A percentile compares a stretch with the other conserved stretches of the same genome.
Evolutionary conservation across 2,329 filamentous ascomycete species (phyloP).

Genomic region (Colletotrichum sp.): DNA sequence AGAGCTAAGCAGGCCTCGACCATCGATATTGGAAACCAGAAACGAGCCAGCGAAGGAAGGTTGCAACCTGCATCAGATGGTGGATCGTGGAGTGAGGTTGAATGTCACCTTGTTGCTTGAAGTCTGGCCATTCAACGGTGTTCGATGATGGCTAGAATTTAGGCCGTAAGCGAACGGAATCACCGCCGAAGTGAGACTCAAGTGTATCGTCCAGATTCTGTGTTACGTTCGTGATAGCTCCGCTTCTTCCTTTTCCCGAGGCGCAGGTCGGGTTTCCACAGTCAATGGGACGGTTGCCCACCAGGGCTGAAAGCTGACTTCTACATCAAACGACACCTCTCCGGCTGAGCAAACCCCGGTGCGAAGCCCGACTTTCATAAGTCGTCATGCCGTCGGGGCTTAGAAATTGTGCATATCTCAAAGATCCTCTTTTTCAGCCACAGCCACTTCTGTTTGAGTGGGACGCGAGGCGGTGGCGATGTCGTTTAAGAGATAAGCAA

Average conservation of each 20-base stretch:
- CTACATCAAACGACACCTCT: neutral
- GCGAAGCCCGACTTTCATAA: neutral
- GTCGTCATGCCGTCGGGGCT: neutral
- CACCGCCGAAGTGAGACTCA: neutral
- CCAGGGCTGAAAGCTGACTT: neutral
- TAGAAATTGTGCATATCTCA: neutral
- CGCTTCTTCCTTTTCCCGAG: neutral
- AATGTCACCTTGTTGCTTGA: neutral
- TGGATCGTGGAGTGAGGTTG: neutral
- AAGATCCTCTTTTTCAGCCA: neutral
- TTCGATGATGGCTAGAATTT: neutral
- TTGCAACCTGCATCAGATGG: neutral
- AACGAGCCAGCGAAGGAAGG: neutral
- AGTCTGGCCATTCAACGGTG: neutral
- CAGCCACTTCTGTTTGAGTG: neutral
- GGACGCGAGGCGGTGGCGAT: neutral
- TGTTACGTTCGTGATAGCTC: neutral
- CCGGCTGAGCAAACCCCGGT: neutral
- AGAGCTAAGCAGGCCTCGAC: neutral
- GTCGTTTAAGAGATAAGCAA: neutral
- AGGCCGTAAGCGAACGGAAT: neutral
- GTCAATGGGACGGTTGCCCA: neutral
- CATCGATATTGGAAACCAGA: neutral
- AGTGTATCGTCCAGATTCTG: neutral
- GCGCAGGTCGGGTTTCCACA: neutral